These are phyloP conservation scores for Boechera retrofracta DNA, from an alignment of 345 rosid genomes.

Conservation along the genomic window DNA sequence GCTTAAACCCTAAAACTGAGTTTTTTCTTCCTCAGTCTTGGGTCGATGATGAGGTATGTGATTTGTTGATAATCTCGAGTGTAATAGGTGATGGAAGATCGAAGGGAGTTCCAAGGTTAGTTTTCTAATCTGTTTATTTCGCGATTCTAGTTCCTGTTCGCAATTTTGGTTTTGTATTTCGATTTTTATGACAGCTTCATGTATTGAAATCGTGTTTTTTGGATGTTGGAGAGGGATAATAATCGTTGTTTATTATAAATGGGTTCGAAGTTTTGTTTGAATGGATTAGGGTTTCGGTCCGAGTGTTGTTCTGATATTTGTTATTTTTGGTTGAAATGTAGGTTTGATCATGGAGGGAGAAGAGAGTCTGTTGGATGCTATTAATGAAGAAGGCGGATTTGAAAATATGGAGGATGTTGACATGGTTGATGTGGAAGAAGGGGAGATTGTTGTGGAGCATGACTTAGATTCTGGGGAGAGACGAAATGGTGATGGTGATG, in stretches of 20 bases:
- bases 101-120: neutral
- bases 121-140: neutral
- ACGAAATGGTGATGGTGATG: neutral
- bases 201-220: neutral
- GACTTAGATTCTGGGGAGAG: constrained; percentile 37
- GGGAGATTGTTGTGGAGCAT: constrained; percentile 67
- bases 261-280: neutral
- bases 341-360: constrained; percentile 63
- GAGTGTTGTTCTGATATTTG: constrained; percentile 2
- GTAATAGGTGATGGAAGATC: neutral
- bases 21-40: neutral
- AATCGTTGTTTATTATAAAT: neutral
- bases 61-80: constrained; percentile 14
- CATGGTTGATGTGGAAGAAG: constrained; percentile 91
- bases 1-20: constrained; percentile 37
- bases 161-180: neutral
- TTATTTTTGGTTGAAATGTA: neutral
- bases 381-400: constrained; percentile 53
- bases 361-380: constrained; percentile 59
- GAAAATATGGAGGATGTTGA: constrained; percentile 65
- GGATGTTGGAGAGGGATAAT: neutral
- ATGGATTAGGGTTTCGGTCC: neutral
- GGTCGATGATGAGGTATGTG: constrained; percentile 24
- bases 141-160: neutral
- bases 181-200: constrained; percentile 8